Evolutionary conservation across 2,329 filamentous ascomycete species (phyloP).

Genomic region (Pseudogymnoascus sp.): DNA sequence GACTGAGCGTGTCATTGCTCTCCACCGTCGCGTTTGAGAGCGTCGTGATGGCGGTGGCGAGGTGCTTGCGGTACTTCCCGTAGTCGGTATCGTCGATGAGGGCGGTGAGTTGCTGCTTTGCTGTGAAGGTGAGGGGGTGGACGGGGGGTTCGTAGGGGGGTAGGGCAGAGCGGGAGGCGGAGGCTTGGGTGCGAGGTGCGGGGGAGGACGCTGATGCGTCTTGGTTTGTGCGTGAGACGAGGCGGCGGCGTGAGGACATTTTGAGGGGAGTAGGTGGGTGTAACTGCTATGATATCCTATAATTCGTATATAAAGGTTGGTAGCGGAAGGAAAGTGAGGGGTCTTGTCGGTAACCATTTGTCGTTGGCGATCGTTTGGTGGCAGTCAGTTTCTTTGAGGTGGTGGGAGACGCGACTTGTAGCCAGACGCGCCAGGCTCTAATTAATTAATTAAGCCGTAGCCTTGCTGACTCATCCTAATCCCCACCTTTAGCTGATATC

Average conservation of each 20-base stretch:
- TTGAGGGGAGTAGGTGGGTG: background rate
- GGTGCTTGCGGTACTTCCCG: conserved; percentile 38
- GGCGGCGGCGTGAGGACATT: background rate
- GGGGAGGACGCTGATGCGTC: background rate
- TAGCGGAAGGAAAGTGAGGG: background rate
- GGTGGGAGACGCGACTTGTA: background rate
- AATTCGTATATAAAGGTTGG: background rate
- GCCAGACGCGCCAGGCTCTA: background rate
- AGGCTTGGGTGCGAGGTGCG: background rate
- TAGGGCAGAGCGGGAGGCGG: conserved; percentile 20
- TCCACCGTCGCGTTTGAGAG: conserved; percentile 41
- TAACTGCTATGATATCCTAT: background rate
- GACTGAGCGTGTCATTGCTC: conserved; percentile 45
- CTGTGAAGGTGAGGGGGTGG: conserved; percentile 40
- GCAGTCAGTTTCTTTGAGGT: background rate
- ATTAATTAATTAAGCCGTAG: background rate
- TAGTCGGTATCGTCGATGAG: conserved; percentile 36
- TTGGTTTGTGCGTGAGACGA: conserved; percentile 3
- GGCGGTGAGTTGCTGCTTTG: conserved; percentile 36
- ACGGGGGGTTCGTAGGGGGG: conserved; percentile 45
- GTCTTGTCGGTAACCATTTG: background rate
- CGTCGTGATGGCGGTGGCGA: conserved; percentile 36
- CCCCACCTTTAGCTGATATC: too few species aligned
- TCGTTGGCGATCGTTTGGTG: background rate
- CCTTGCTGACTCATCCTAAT: background rate